phyloP scores from a whole-genome alignment of 179 eudicot species.

The Corrigiola litoralis region DNA sequence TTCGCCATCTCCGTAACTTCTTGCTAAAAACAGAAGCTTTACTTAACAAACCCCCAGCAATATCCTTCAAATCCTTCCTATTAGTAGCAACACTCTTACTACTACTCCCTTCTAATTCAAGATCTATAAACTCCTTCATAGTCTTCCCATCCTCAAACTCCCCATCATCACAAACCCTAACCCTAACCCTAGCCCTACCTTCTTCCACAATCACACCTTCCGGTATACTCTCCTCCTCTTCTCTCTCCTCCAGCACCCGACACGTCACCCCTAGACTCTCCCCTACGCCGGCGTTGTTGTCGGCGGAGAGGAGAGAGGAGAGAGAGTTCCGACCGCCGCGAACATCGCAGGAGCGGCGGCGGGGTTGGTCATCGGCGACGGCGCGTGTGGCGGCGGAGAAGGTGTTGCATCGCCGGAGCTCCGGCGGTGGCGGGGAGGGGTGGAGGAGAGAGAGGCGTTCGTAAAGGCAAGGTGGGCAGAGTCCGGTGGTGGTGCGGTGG shows the following conservation, averaged over 20 bases:
- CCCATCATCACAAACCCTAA: slow-evolving; percentile 44
- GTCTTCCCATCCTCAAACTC: slow-evolving; percentile 49
- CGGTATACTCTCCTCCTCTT: slow-evolving; percentile 14
- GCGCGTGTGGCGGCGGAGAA: slow-evolving; percentile 38
- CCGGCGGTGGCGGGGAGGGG: slow-evolving; percentile 33
- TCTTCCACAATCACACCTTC: too few species aligned
- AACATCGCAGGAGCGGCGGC: slow-evolving; percentile 73
- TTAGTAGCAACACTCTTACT: slow-evolving; percentile 11
- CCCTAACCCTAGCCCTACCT: slow-evolving; percentile 11
- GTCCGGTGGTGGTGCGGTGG: slow-evolving; percentile 61
- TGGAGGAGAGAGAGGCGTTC: slow-evolving; percentile 76
- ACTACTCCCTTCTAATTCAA: slow-evolving; percentile 39
- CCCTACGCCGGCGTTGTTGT: slow-evolving; percentile 23
- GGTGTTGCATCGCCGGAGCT: slow-evolving; percentile 70
- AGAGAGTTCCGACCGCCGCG: slow-evolving; percentile 42
- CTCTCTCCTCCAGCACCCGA: slow-evolving; percentile 23
- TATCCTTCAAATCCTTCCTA: slow-evolving; percentile 43
- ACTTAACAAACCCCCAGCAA: slow-evolving; percentile 52
- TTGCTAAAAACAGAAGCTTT: slow-evolving; percentile 75
- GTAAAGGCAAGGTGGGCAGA: slow-evolving; percentile 71
- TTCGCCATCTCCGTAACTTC: slow-evolving; percentile 71
- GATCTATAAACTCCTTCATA: slow-evolving; percentile 83
- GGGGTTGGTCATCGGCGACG: slow-evolving; percentile 31
- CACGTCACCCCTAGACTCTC: slow-evolving; percentile 34
- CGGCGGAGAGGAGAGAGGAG: slow-evolving; percentile 38